Base-by-base conservation (phyloP, 2,329 filamentous ascomycete species). In the Truncatella angustata region DNA sequence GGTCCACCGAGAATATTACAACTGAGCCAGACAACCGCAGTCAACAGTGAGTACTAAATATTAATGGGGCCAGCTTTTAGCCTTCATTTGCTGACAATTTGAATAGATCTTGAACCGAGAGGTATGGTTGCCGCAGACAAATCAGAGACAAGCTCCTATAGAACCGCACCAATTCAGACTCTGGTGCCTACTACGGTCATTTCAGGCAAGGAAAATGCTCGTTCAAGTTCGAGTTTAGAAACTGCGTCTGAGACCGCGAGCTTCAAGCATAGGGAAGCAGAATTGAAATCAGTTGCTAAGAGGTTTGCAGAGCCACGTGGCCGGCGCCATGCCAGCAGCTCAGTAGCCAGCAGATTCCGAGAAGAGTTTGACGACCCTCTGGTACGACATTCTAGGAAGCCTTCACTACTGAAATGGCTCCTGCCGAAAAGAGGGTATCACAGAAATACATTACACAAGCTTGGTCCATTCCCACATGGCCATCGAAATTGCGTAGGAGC, bases 251-350 rank as follows among this genome's bases (percentile, higher is more conserved):
- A 73, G 45, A 68, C 68, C n/a, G 63, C 66, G 1, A 72, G 69
- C 52, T 71, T 71, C 35, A 60, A 60, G 21, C 67, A 68, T 23
- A 67, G 68, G 46, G 73, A 75, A 49, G 58, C 59, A 7, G 73
- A 75, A 58, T 62, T 73, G 11, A 60, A 54, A 34, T 69, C 69
- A 1, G 69, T 77, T 18, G 64, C 72, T 49, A 70, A 70, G 51
- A 66, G 72, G n/a, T 75, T 77, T 48, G 65, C 66, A 11, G 58
- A 69, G n/a, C 60, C 64, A 4, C 52, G 69, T 2, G 44, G 65
- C 12, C 64, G 63, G 3, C 67, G 62, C 24, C 66, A 66, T 32
- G 61, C 59, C 2, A 60, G 60, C 2, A 49, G 55, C n/a, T 63
- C 61, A 10, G 52, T 70, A 1, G 56, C 56, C 42, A 76, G 71